Percentiles rank a stretch among this genome's conserved stretches.
phyloP scores from a whole-genome alignment of 2,329 filamentous ascomycete species.

The Microascus cirrosus region DNA sequence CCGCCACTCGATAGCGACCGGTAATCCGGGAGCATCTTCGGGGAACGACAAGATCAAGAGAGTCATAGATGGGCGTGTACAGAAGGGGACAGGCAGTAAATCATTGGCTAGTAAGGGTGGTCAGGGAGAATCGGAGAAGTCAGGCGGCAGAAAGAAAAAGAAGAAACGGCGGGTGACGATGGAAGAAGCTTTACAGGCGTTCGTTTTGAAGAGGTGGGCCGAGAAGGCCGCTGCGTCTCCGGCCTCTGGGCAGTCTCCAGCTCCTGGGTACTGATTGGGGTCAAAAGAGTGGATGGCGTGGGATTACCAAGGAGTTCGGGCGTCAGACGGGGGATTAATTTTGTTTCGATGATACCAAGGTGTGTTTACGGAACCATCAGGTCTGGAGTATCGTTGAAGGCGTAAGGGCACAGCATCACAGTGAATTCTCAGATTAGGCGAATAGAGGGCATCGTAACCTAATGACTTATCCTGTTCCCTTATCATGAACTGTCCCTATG shows the following conservation, averaged over 20 bases:
- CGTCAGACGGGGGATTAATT: background rate
- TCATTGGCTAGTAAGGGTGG: background rate
- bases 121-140: background rate
- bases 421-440: background rate
- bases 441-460: background rate
- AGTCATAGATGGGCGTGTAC: background rate
- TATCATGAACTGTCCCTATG: background rate
- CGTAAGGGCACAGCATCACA: background rate
- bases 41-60: background rate
- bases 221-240: background rate
- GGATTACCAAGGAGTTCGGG: background rate
- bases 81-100: background rate
- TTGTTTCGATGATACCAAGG: background rate
- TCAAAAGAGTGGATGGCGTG: background rate
- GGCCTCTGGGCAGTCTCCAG: background rate
- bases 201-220: background rate
- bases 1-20: background rate
- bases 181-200: background rate
- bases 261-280: background rate
- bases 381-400: background rate
- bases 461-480: background rate
- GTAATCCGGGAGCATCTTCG: background rate
- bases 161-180: background rate
- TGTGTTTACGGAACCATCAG: background rate
- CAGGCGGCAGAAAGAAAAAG: too few relatives aligned